Conservation (phyloP, 768 basidiomycete genomes). For the Phanerochaete sordida region DNA sequence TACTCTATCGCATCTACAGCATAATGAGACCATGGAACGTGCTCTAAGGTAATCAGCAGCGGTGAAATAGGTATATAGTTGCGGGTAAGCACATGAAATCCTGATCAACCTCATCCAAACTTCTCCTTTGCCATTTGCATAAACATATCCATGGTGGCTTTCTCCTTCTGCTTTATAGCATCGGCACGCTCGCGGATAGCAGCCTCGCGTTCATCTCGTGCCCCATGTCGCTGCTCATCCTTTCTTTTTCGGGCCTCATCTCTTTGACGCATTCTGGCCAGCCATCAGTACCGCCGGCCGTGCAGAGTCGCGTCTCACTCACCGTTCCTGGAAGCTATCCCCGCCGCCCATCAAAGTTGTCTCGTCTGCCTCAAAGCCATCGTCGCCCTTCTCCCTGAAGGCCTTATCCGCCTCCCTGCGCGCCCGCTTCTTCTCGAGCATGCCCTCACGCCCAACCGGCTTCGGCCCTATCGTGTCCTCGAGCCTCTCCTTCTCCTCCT, state of each 20-base stretch:
- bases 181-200: conserved; percentile 57
- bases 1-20: too few relatives aligned
- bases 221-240: conserved; percentile 43
- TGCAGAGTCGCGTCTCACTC: conserved; percentile 3
- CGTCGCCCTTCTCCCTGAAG: conserved; percentile 71
- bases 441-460: conserved; percentile 75
- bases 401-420: conserved; percentile 66
- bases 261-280: conserved; percentile 61
- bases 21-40: too few relatives aligned
- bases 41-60: too few relatives aligned
- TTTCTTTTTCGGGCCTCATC: conserved; percentile 68
- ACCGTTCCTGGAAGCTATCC: conserved; percentile 81
- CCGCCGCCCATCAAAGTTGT: conserved; percentile 77
- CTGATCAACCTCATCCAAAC: conserved; percentile 53
- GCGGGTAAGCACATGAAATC: too few relatives aligned
- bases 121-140: conserved; percentile 85
- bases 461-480: conserved; percentile 83
- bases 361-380: conserved; percentile 76
- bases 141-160: conserved; percentile 96
- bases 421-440: conserved; percentile 83
- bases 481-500: conserved; percentile 61
- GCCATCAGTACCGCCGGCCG: background rate
- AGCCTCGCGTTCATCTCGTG: conserved; percentile 47
- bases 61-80: too few relatives aligned
- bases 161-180: conserved; percentile 75